These are phyloP conservation scores for Xylaria sp. DNA, from an alignment of 2,329 filamentous ascomycete species.

Conservation along the genomic window DNA sequence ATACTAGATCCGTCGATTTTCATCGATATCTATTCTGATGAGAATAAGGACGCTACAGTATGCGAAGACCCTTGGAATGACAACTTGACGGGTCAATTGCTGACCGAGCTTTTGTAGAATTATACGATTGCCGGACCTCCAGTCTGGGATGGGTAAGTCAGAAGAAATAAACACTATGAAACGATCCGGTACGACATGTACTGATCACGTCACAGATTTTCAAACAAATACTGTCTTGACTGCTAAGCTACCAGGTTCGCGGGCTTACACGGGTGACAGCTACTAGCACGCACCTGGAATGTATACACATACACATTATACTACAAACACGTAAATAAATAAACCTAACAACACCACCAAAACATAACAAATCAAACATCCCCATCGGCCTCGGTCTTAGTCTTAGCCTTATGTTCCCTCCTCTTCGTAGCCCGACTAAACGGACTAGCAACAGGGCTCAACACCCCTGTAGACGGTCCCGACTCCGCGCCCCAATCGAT, in stretches of 20 bases:
- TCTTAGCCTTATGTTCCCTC: slow-evolving; percentile 34
- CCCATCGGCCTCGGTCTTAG: no score
- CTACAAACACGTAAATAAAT: background rate
- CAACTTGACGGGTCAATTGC: no score
- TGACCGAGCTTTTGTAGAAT: slow-evolving; percentile 37
- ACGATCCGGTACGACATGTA: background rate
- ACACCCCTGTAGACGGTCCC: slow-evolving; percentile 34
- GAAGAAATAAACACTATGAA: background rate
- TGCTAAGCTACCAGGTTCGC: slow-evolving; percentile 4
- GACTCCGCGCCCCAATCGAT: slow-evolving; percentile 30
- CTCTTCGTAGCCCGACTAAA: slow-evolving; percentile 31
- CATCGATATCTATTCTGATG: slow-evolving; percentile 47
- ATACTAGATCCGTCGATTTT: slow-evolving; percentile 45
- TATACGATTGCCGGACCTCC: slow-evolving; percentile 47
- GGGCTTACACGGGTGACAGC: background rate
- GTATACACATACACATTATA: background rate
- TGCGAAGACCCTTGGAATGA: slow-evolving; percentile 19
- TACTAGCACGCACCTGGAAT: no score
- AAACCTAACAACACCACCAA: background rate
- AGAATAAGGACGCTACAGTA: slow-evolving; percentile 42
- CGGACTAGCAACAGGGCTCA: slow-evolving; percentile 38
- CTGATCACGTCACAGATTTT: slow-evolving; percentile 16
- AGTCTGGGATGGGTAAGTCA: slow-evolving; percentile 46
- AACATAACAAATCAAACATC: slow-evolving; percentile 20
- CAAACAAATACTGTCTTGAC: slow-evolving; percentile 30